Evolutionary conservation across 2,329 filamentous ascomycete species (phyloP).

Genomic region (Paecilomyces niveus): DNA sequence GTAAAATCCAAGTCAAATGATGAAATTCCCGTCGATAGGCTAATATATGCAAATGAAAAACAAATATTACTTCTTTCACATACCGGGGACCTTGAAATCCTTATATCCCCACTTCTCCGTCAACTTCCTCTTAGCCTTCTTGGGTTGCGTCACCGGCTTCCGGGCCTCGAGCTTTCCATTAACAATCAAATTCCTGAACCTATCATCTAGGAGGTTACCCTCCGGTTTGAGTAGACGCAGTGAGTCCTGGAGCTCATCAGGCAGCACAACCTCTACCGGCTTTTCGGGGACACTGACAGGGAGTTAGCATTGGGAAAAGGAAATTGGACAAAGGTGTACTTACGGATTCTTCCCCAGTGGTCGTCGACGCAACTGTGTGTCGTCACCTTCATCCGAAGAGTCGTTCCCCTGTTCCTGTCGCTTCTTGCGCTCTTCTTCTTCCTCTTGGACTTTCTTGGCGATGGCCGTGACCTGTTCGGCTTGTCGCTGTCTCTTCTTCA

Average conservation of each 20-base stretch:
- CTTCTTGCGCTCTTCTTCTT: slow-evolving; percentile 42
- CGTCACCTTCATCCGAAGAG: slow-evolving; percentile 49
- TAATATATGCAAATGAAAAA: slow-evolving; percentile 13
- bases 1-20: background rate
- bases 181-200: slow-evolving; percentile 82
- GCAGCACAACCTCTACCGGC: slow-evolving; percentile 70
- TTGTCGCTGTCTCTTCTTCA: slow-evolving; percentile 67
- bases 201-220: slow-evolving; percentile 87
- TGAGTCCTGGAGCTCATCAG: slow-evolving; percentile 77
- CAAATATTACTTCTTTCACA: slow-evolving; percentile 13
- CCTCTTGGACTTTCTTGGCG: slow-evolving; percentile 42
- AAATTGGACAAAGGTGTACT: slow-evolving; percentile 14
- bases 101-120: slow-evolving; percentile 99
- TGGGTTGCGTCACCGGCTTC: slow-evolving; percentile 69
- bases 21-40: background rate
- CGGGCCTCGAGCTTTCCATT: slow-evolving; percentile 83
- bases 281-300: slow-evolving; percentile 55
- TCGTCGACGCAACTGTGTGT: slow-evolving; percentile 59
- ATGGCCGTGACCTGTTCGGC: slow-evolving; percentile 65
- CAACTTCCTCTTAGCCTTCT: slow-evolving; percentile 70
- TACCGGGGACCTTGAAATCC: slow-evolving; percentile 62
- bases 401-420: slow-evolving; percentile 24
- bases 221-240: slow-evolving; percentile 81
- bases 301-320: slow-evolving; percentile 12
- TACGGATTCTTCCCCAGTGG: slow-evolving; percentile 58